Evolutionary conservation across 768 basidiomycete genomes (phyloP), one percentile per base, ranked within the genome.

Genomic region (Rhodotorula graminis): DNA sequence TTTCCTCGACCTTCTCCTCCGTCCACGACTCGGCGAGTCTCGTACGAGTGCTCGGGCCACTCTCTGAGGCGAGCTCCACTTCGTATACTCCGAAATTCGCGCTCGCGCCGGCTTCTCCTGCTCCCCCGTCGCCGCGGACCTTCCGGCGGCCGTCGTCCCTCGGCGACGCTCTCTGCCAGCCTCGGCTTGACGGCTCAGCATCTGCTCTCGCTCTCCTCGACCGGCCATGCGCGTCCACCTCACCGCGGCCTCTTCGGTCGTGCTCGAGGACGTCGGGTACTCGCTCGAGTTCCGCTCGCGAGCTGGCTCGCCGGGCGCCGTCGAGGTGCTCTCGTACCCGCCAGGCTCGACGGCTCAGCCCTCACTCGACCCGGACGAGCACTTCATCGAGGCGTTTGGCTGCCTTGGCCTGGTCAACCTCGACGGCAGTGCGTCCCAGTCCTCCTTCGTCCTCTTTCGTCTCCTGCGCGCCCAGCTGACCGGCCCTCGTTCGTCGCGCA

Each of bases 241-340:
- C 18, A 47, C 44, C 10, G 44, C 44, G 3, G 21, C 19, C 25
- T 12, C 33, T 2, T 44, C 44, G 42, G 8, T 63, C 55, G 56
- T 63, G 12, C 53, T 69, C 29, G 67, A 69, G 25, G 67, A 69
- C 2, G 33, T 42, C 0, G 67, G 67, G 9, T 58, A 57, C 31
- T 61, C 47, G 29, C 61, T 69, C 55, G 67, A 63, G 16, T 58
- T 69, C 55, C 49, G 50, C 4, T 47, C 50, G 33, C n/a, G 21
- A 2, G 44, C 18, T 1, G 52, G 47, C 61, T 42, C 49, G 37
- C 42, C 23, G 16, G 66, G 55, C 29, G 33, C 29, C 15, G 31
- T 63, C 47, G 42, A 47, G 15, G 65, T 64, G 27, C n/a, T 56
- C 16, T 55, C 31, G 3, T 67, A 33, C 16, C 55, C 70, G 14